These are phyloP conservation scores for Lasiosphaeria miniovina DNA, from an alignment of 495 filamentous ascomycete genomes.

Conservation along the genomic window DNA sequence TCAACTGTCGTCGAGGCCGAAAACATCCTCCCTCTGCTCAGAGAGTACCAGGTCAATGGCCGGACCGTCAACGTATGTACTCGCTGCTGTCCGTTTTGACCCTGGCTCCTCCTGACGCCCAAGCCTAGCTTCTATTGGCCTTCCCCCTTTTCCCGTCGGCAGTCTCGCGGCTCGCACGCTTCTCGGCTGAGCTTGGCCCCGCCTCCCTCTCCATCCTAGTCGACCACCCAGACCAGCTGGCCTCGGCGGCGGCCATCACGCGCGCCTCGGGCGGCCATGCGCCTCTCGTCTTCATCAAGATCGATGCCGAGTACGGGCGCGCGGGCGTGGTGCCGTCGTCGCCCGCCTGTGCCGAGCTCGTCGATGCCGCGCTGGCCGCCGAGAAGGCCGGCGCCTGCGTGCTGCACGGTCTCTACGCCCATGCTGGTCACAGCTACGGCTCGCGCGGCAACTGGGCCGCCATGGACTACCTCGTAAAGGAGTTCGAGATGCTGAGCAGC, in stretches of 20 bases:
- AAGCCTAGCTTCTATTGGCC: constrained; percentile 64
- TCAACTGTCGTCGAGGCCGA: constrained; percentile 79
- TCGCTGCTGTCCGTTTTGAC: not conserved
- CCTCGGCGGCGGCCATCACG: constrained; percentile 39
- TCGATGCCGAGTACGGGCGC: constrained; percentile 75
- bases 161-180: constrained; percentile 52
- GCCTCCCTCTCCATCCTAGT: constrained; percentile 63
- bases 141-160: constrained; percentile 67
- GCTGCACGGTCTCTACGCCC: constrained; percentile 71
- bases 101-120: not conserved
- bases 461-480: constrained; percentile 53
- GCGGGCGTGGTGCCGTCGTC: constrained; percentile 63
- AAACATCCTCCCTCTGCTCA: constrained; percentile 58
- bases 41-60: constrained; percentile 51
- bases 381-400: constrained; percentile 35
- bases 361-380: constrained; percentile 47
- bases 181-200: constrained; percentile 50
- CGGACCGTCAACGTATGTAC: constrained; percentile 57
- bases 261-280: constrained; percentile 35
- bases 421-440: constrained; percentile 73
- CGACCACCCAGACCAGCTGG: constrained; percentile 66
- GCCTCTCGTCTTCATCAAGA: constrained; percentile 65
- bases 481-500: constrained; percentile 55
- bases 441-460: constrained; percentile 49
- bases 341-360: constrained; percentile 46